Conservation (phyloP, 805 yeast species). For the Candida cerambycidarum region DNA sequence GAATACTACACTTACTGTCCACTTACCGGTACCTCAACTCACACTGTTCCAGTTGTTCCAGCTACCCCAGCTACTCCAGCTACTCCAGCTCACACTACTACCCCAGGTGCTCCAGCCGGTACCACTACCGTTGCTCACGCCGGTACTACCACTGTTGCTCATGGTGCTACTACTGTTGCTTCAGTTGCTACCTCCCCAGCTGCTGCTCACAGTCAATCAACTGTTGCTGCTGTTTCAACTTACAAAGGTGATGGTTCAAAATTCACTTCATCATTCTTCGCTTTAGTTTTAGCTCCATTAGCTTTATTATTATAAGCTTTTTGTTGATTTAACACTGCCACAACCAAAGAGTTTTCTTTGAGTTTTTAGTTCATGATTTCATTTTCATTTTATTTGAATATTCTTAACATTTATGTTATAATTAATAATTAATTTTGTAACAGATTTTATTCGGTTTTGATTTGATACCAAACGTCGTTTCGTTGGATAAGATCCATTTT, state of each 20-base stretch:
- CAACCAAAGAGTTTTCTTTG: slow-evolving; percentile 1
- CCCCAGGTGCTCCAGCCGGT: slow-evolving; percentile 10
- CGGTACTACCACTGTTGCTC: slow-evolving; percentile 5
- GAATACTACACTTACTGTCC: slow-evolving; percentile 42
- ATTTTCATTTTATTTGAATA: slow-evolving; percentile 2
- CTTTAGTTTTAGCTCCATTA: slow-evolving; percentile 30
- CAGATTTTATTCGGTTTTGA: slow-evolving; percentile 6
- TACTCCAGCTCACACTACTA: slow-evolving; percentile 9
- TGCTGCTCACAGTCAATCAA: no score
- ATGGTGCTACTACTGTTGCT: slow-evolving; percentile 16
- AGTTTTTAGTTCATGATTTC: neutral
- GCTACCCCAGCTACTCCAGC: slow-evolving; percentile 9
- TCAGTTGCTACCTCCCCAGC: slow-evolving; percentile 18
- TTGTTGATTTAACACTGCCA: neutral
- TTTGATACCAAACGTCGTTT: slow-evolving; percentile 7
- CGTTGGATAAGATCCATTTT: slow-evolving; percentile 5
- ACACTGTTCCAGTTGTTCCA: slow-evolving; percentile 13
- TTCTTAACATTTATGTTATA: slow-evolving; percentile 4
- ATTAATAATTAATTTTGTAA: slow-evolving; percentile 4
- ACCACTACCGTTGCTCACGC: slow-evolving; percentile 11
- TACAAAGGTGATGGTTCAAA: slow-evolving; percentile 26
- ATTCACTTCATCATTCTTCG: slow-evolving; percentile 25
- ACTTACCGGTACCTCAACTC: slow-evolving; percentile 14
- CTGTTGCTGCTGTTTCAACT: slow-evolving; percentile 19
- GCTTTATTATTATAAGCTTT: slow-evolving; percentile 34